Base-by-base conservation (phyloP, 176 grass and related monocot genomes). In the Chrysopogon serrulatus region DNA sequence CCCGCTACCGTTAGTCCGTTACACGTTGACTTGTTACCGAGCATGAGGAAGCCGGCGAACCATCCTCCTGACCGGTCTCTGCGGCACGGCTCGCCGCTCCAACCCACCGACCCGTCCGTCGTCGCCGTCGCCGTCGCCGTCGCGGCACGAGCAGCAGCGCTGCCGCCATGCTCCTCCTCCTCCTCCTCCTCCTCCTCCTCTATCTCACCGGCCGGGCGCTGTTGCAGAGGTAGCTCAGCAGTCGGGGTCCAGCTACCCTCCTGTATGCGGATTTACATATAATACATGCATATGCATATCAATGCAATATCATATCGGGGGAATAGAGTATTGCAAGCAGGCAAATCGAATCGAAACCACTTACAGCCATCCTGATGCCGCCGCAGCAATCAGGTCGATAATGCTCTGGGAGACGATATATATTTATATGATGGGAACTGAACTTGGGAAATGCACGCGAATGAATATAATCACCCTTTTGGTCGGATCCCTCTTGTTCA, bases 51-150 rank as follows among this genome's bases (percentile, higher is more conserved):
- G 21, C 83, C 84, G 8, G 78, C 76, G 73, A 47, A 1, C 91
- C 87, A 92, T 81, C 91, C 87, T 10, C 91, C 91, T 10, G 87
- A 87, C 73, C 73, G 87, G 44, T 10, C 57, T 77, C 84, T 83
- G 19, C 87, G 24, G 30, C 83, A 83, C 16, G 42, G 87, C 14
- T 69, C 77, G 70, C 87, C 87, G n/a, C 28, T 79, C 91, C 84
- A 87, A 81, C 90, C 80, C 24, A 90, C 87, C 1, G 90, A 90
- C 43, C 87, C 91, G 71, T 92, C 91, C 53, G 1, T 12, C 4
- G 86, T 88, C 76, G 4, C 34, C 75, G 34, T 10, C 5, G 21
- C 43, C 33, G 33, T 23, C 13, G 23, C 1, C 23, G 1, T 35
- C 73, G n/a, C n/a, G n/a, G 37, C 8, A 4, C 0, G 9, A 17